These are phyloP conservation scores for Starmera stellimalicola DNA, from an alignment of 1,139 yeast genomes.

Conservation along the genomic window DNA sequence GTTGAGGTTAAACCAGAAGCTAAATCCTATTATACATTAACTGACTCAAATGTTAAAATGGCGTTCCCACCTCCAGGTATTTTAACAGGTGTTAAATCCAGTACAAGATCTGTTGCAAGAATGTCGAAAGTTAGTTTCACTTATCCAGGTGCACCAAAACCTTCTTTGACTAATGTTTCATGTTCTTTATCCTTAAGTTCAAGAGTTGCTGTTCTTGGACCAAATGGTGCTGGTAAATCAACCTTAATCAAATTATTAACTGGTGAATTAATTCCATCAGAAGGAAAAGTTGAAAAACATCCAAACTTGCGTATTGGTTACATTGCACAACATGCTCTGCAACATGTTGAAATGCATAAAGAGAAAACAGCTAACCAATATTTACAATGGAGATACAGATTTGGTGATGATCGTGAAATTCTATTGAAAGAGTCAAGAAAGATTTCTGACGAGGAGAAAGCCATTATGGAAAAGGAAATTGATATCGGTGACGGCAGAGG, in stretches of 20 bases:
- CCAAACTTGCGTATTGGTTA: conserved; percentile 97
- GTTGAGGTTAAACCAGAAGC: conserved; percentile 94
- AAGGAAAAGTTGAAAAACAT: conserved; percentile 92
- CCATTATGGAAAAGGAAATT: conserved; percentile 66
- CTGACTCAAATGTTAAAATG: conserved; percentile 91
- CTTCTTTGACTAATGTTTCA: conserved; percentile 70
- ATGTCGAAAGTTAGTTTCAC: conserved; percentile 78
- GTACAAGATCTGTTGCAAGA: conserved; percentile 91
- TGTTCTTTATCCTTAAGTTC: conserved; percentile 87
- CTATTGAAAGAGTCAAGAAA: conserved; percentile 88
- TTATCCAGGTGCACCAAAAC: conserved; percentile 84
- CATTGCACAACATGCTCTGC: conserved; percentile 97
- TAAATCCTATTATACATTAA: conserved; percentile 89
- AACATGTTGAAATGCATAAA: conserved; percentile 93
- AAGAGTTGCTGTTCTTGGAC: conserved; percentile 93
- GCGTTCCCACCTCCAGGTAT: conserved; percentile 98
- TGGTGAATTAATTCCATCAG: conserved; percentile 79
- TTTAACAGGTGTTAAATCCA: conserved; percentile 90
- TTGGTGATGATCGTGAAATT: conserved; percentile 97
- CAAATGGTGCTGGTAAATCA: conserved; percentile 98
- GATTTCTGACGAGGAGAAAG: conserved; percentile 74
- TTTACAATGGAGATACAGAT: conserved; percentile 95
- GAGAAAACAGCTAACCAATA: conserved; percentile 97
- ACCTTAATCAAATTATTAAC: conserved; percentile 88
- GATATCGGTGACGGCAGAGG: conserved; percentile 87